A percentile compares a stretch with the other conserved stretches of the same genome.
phyloP scores from a whole-genome alignment of 495 filamentous ascomycete genomes.

The Xanthoparmelia taractica region DNA sequence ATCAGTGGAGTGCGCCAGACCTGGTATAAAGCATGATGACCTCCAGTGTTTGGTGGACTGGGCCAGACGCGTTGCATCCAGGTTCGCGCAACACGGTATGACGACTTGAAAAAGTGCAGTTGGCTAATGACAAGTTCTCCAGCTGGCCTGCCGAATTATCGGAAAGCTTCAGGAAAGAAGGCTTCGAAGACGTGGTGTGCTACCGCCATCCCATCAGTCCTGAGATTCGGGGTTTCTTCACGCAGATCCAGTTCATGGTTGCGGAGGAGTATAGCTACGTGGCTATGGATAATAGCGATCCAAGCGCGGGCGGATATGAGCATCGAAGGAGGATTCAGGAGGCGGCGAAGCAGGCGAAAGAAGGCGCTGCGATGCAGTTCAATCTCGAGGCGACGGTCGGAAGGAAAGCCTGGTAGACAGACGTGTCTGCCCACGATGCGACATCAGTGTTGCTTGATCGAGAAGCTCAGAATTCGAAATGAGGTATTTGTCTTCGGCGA shows the following conservation, averaged over 20 bases:
- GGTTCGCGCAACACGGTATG: neutral
- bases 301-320: neutral
- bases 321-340: constrained; percentile 10
- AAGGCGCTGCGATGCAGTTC: neutral
- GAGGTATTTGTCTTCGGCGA: no score
- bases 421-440: no score
- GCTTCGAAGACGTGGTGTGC: neutral
- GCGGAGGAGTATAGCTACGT: constrained; percentile 12
- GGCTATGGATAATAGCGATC: constrained; percentile 15
- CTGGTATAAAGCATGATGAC: neutral
- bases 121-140: neutral
- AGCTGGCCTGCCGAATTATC: constrained; percentile 7
- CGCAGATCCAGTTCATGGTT: constrained; percentile 12
- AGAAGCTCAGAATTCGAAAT: no score
- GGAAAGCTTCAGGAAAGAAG: constrained; percentile 6
- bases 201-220: neutral
- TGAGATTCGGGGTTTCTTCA: constrained; percentile 5
- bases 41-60: no score
- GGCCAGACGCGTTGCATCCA: no score
- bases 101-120: no score
- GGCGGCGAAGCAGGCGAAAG: constrained; percentile 4
- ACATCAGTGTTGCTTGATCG: no score
- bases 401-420: no score
- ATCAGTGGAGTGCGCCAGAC: neutral
- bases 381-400: constrained; percentile 1